These are phyloP conservation scores for Bretschneidera sinensis DNA, from an alignment of 345 rosid species.

Conservation along the genomic window DNA sequence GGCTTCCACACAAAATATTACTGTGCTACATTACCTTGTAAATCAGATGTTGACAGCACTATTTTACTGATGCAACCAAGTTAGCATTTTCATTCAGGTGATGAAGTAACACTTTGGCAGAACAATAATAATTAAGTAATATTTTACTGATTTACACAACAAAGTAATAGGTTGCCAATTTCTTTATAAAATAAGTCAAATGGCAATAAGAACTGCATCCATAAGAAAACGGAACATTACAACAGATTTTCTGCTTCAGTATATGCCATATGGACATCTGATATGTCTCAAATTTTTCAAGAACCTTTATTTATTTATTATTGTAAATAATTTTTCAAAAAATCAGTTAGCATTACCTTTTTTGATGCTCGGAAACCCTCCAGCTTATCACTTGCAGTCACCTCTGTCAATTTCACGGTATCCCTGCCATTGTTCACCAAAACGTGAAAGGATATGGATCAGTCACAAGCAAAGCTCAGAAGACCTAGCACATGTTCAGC, in stretches of 20 bases:
- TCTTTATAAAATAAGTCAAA: no score
- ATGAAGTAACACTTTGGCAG: no score
- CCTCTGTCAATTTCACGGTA: conserved; percentile 57
- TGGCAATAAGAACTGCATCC: not conserved
- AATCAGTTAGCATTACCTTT: conserved; percentile 58
- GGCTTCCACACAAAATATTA: no score
- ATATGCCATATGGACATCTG: not conserved
- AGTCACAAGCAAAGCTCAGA: not conserved
- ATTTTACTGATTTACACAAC: no score
- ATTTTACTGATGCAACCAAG: no score
- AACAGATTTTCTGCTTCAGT: not conserved
- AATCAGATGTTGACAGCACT: no score
- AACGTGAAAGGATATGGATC: conserved; percentile 3
- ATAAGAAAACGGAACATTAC: not conserved
- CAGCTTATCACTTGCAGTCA: conserved; percentile 72
- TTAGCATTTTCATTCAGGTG: not conserved
- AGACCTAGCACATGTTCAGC: not conserved
- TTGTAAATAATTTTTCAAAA: no score
- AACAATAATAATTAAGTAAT: no score
- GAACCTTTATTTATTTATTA: no score
- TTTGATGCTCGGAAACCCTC: conserved; percentile 85
- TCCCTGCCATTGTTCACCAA: conserved; percentile 40
- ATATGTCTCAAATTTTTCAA: not conserved
- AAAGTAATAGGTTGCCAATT: no score
- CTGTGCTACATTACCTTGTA: no score